These are phyloP conservation scores for Monilinia vaccinii-corymbosi DNA, from an alignment of 2,329 filamentous ascomycete species.

Conservation along the genomic window DNA sequence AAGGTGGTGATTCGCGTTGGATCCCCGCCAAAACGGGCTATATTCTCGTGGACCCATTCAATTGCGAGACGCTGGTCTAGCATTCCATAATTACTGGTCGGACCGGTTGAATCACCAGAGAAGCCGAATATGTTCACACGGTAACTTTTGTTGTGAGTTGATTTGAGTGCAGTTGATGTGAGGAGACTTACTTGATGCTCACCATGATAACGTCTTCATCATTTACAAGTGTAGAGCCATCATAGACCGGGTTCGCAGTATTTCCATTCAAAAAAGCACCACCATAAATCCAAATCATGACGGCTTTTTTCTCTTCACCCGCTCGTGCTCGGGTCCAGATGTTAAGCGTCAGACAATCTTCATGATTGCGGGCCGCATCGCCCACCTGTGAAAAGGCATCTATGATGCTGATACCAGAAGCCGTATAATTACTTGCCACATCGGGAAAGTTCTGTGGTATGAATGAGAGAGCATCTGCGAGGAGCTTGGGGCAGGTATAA, in stretches of 20 bases:
- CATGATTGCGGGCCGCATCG: background rate
- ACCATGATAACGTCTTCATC: conserved; percentile 38
- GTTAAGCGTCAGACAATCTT: conserved; percentile 33
- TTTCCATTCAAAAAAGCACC: conserved; percentile 35
- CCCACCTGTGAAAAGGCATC: background rate
- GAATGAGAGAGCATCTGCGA: background rate
- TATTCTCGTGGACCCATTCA: conserved; percentile 49
- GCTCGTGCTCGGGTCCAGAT: conserved; percentile 25
- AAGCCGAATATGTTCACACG: conserved; percentile 60
- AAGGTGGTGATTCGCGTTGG: conserved; percentile 32
- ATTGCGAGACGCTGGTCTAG: conserved; percentile 51
- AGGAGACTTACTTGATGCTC: conserved; percentile 34
- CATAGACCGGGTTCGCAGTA: conserved; percentile 32
- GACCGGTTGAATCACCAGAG: conserved; percentile 36
- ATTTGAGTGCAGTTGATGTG: conserved; percentile 9
- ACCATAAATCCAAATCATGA: conserved; percentile 36
- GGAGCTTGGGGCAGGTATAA: background rate
- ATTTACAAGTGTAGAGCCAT: conserved; percentile 35
- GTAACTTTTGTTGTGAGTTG: conserved; percentile 35
- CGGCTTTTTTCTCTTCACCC: conserved; percentile 31
- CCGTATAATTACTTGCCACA: conserved; percentile 17
- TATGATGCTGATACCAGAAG: conserved; percentile 13
- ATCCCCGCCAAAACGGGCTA: conserved; percentile 36
- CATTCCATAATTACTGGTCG: conserved; percentile 41
- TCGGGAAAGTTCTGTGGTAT: background rate